Percentiles rank a stretch among this genome's conserved stretches.
Conservation (phyloP, 2,329 filamentous ascomycete species). For the Plectosphaerella plurivora region DNA sequence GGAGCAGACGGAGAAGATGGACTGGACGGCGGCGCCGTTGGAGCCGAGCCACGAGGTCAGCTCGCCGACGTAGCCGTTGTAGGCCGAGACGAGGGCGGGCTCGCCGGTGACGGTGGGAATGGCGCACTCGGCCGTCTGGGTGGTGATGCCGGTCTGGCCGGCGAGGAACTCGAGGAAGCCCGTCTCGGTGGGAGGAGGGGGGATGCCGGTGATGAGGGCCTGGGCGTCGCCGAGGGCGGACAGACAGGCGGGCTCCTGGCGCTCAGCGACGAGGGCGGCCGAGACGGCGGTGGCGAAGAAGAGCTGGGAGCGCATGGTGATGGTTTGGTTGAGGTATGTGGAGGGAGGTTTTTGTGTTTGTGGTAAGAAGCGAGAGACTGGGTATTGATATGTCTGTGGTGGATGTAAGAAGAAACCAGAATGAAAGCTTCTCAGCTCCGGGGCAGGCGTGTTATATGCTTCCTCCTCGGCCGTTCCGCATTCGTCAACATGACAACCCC, state of each 20-base stretch:
- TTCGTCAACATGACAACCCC: no score
- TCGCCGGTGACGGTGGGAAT: neutral
- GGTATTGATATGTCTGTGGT: no score
- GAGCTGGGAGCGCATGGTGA: conserved; percentile 9
- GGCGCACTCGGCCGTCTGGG: neutral
- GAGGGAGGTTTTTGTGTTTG: no score
- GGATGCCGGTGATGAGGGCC: neutral
- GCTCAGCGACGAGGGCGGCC: conserved; percentile 1
- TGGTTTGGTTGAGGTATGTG: no score
- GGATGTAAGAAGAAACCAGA: no score
- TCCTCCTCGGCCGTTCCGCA: no score
- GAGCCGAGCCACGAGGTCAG: neutral
- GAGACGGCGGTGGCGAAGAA: conserved; percentile 11
- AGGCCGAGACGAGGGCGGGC: neutral
- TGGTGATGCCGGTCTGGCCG: neutral
- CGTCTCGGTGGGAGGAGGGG: neutral
- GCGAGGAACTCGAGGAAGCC: neutral
- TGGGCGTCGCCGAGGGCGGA: neutral
- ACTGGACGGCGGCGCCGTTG: neutral
- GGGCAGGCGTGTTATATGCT: no score
- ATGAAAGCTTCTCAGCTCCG: no score
- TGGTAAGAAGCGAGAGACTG: no score
- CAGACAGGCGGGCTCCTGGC: neutral
- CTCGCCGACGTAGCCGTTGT: neutral
- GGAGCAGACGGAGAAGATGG: neutral